Conservation (phyloP, 176 grass and related monocot species). For the Elymus sibiricus region DNA sequence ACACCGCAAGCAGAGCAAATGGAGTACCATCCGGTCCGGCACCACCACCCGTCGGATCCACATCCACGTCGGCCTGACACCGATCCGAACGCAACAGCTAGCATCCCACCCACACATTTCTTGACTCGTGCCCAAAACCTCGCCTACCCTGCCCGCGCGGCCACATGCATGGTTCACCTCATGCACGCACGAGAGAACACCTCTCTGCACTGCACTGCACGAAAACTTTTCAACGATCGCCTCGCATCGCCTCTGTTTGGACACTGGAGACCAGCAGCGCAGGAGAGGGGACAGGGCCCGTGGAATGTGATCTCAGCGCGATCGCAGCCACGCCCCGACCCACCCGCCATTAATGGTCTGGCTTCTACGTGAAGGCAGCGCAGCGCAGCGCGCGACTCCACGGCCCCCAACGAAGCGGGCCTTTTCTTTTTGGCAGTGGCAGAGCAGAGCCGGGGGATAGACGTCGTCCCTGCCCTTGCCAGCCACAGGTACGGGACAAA, state of each 20-base stretch:
- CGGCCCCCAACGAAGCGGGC: not conserved
- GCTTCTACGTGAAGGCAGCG: constrained; percentile 30
- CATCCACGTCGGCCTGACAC: no score
- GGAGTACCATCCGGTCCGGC: no score
- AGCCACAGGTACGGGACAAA: not conserved
- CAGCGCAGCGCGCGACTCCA: not conserved
- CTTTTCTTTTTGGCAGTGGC: not conserved
- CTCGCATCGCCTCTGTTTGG: not conserved
- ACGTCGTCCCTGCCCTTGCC: no score
- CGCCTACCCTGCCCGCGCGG: no score
- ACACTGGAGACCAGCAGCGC: not conserved
- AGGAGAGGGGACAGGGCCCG: not conserved
- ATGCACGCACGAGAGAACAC: no score
- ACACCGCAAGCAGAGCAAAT: no score
- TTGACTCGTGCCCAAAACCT: no score
- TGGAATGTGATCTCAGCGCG: not conserved
- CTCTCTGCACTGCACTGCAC: no score
- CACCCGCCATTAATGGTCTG: constrained; percentile 26
- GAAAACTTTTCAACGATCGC: not conserved
- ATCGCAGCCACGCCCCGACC: not conserved
- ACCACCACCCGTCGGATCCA: no score
- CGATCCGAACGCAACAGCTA: no score
- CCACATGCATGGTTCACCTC: no score
- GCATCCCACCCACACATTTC: no score
- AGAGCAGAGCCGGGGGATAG: not conserved